Conservation (phyloP, 441 rosid species). For the Manihot esculenta region DNA sequence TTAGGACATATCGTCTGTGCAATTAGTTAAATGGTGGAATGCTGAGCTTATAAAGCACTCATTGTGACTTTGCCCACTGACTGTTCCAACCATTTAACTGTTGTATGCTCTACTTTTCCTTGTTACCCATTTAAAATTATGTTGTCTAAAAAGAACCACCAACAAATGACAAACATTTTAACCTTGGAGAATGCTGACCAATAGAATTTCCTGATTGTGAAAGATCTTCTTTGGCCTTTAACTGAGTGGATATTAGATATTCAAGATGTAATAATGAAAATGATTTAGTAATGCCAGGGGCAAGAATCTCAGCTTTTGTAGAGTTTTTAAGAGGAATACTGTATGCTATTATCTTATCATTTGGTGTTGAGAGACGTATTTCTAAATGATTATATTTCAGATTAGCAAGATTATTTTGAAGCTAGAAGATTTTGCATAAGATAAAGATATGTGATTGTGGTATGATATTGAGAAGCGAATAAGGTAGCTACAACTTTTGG, state of each 20-base stretch:
- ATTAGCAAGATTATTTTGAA: background rate
- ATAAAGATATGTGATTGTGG: background rate
- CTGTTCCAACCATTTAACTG: background rate
- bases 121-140: background rate
- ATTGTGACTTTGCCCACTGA: background rate
- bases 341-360: background rate
- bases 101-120: background rate
- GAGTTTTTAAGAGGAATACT: too few species aligned
- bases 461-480: conserved; percentile 1
- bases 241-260: background rate
- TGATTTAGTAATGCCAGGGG: background rate
- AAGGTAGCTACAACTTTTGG: background rate
- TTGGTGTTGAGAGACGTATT: background rate
- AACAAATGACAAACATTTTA: background rate
- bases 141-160: background rate
- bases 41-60: background rate
- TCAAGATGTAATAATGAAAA: background rate
- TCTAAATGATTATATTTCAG: background rate
- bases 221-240: background rate
- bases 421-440: background rate
- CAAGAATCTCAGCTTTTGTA: background rate
- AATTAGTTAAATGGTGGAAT: background rate
- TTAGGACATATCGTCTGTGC: background rate
- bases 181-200: background rate
- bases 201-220: background rate